Evolutionary conservation across 2,329 filamentous ascomycete genomes (phyloP).

Genomic region (Aspergillus sp.): DNA sequence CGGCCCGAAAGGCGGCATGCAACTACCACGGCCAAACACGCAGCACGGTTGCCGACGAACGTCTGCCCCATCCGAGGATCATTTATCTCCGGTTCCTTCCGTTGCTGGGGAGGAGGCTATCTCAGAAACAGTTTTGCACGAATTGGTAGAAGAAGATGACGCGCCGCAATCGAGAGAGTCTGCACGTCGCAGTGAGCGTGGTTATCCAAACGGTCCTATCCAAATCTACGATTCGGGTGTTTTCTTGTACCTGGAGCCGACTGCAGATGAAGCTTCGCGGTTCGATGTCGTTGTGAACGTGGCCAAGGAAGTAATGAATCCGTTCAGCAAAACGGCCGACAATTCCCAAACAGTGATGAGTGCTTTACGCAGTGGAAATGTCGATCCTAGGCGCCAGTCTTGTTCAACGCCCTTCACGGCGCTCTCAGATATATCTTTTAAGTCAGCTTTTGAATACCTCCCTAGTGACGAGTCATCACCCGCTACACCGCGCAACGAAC

Average conservation of each 20-base stretch:
- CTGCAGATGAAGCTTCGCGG: slow-evolving; percentile 56
- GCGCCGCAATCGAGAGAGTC: slow-evolving; percentile 53
- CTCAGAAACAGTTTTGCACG: slow-evolving; percentile 38
- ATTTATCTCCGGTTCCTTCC: slow-evolving; percentile 26
- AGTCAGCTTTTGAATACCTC: slow-evolving; percentile 49
- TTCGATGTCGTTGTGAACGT: slow-evolving; percentile 67
- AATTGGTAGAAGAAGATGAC: slow-evolving; percentile 54
- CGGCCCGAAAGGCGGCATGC: slow-evolving; percentile 52
- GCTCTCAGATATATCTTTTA: slow-evolving; percentile 47
- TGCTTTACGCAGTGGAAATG: slow-evolving; percentile 50
- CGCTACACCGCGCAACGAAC: slow-evolving; percentile 31
- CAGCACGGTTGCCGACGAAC: slow-evolving; percentile 30
- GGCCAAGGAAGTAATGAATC: slow-evolving; percentile 64
- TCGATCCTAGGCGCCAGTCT: slow-evolving; percentile 32
- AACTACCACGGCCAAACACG: slow-evolving; percentile 44
- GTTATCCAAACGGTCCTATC: slow-evolving; percentile 64
- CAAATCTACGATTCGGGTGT: slow-evolving; percentile 63
- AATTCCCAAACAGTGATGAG: slow-evolving; percentile 43
- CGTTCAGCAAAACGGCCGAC: slow-evolving; percentile 44
- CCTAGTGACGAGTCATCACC: slow-evolving; percentile 28
- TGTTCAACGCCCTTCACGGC: slow-evolving; percentile 46
- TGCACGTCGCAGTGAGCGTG: slow-evolving; percentile 60
- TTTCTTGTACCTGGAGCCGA: slow-evolving; percentile 64
- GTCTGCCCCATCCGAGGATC: slow-evolving; percentile 31
- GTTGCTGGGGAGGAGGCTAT: slow-evolving; percentile 27